These are phyloP conservation scores for Pythium oligandrum DNA, from an alignment of 352 stramenopile genomes.

Conservation along the genomic window DNA sequence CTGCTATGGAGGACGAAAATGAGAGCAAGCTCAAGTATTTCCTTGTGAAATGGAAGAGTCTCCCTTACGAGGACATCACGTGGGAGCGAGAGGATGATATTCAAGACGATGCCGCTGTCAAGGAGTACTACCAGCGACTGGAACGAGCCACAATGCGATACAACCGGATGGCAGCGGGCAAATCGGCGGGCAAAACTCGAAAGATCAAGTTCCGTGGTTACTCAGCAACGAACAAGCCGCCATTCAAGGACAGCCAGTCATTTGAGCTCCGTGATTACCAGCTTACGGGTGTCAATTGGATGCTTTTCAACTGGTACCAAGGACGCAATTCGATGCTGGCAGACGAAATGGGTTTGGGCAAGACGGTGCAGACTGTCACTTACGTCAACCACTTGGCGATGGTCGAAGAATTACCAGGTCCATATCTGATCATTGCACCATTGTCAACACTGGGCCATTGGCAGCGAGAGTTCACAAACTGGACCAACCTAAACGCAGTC, in stretches of 20 bases:
- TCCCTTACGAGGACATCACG: constrained; percentile 96
- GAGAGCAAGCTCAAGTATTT: constrained; percentile 86
- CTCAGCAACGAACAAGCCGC: constrained; percentile 45
- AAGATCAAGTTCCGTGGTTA: constrained; percentile 78
- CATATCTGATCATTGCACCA: constrained; percentile 97
- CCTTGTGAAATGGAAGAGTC: constrained; percentile 98
- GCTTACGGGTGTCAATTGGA: constrained; percentile 98
- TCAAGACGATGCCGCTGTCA: constrained; percentile 69
- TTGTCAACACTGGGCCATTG: constrained; percentile 98
- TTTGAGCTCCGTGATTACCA: constrained; percentile 98
- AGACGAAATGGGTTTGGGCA: constrained; percentile 98
- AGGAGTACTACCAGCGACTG: constrained; percentile 78
- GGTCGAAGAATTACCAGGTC: constrained; percentile 92
- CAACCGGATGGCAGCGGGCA: constrained; percentile 34
- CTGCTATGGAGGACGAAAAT: constrained; percentile 41
- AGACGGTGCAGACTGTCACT: constrained; percentile 94
- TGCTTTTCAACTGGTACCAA: constrained; percentile 98
- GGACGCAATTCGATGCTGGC: constrained; percentile 97
- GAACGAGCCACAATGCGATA: constrained; percentile 42
- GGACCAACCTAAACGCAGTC: constrained; percentile 98
- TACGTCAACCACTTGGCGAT: constrained; percentile 95
- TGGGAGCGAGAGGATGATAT: constrained; percentile 99
- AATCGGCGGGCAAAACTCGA: constrained; percentile 24
- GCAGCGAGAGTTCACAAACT: constrained; percentile 93
- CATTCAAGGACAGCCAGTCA: constrained; percentile 47